Conservation (phyloP, 495 filamentous ascomycete species). For the Talaromyces stipitatus region DNA sequence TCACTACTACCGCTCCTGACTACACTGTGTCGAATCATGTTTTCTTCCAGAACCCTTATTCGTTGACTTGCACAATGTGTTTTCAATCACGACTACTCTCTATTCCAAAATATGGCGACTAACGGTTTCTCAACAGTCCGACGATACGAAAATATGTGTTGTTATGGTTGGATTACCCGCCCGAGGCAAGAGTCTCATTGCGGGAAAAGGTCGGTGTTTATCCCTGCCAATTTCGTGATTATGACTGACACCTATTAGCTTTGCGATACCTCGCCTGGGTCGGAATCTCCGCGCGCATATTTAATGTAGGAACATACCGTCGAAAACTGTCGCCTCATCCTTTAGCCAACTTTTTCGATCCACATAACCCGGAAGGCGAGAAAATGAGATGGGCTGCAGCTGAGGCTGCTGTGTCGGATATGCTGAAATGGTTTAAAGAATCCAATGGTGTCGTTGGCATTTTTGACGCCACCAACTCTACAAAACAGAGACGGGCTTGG, state of each 20-base stretch:
- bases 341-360: conserved; percentile 87
- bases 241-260: conserved; percentile 41
- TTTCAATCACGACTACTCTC: not conserved
- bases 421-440: conserved; percentile 80
- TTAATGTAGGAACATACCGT: conserved; percentile 95
- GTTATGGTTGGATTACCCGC: conserved; percentile 97
- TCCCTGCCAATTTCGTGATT: not conserved
- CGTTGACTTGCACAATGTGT: not conserved
- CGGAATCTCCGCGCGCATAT: conserved; percentile 82
- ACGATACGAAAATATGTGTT: conserved; percentile 94
- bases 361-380: conserved; percentile 79
- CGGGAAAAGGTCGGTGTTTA: conserved; percentile 70
- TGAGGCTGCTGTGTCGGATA: conserved; percentile 81
- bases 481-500: conserved; percentile 82
- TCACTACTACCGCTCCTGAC: not conserved
- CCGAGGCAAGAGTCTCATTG: conserved; percentile 92
- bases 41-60: not conserved
- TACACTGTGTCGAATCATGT: not conserved
- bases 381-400: conserved; percentile 79
- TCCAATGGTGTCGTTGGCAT: conserved; percentile 76
- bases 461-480: conserved; percentile 92
- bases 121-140: conserved; percentile 51
- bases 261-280: conserved; percentile 95
- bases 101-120: not conserved
- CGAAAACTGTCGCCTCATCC: conserved; percentile 80